Evolutionary conservation across 1,284 basidiomycete species (phyloP), one percentile per base, ranked within the genome.

Genomic region (Cryptococcus maquisensis): DNA sequence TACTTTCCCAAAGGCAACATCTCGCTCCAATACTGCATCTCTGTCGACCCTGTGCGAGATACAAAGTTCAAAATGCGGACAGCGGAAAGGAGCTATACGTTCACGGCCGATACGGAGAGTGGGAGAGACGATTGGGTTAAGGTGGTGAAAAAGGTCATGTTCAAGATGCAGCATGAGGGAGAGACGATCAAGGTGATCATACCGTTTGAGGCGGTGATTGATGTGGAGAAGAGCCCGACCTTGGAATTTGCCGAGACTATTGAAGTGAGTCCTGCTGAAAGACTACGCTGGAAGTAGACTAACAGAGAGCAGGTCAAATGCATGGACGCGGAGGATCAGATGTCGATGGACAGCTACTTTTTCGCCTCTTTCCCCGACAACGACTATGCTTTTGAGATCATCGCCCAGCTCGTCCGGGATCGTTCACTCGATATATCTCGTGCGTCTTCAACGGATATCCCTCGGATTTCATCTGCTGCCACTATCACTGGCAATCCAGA

Each of bases 1-100:
- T 98, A 97, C 76, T 98, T 98, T 73, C 90, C 94, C 7, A 88
- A 93, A 62, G 95, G 93, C 21, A 93, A 96, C 55, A 82, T 96
- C 35, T 91, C 96, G 66, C 79, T 98, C 32, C 88, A 93, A 59
- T 96, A 97, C 73, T 88, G 90, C 3, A 87, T 90, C 37, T 84
- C 86, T 21, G 92, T 94, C 67, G 93, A 97, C 57, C 77, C 87
- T 1, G 71, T 81, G 13, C 81, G 83, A 18, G 85, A 90, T 63
- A 86, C 81, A 61, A 85, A 84, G 26, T 85, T 94, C 66, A 84
- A 86, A 46, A 72, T 94, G 12, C 81, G 88, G 40, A 92, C 90
- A 5, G 86, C 87, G 63, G 85, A 89, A 73, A 86, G 86, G 74
- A 83, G 80, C 35, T 81, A 92, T 47, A 76, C 82, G 6, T 75